Evolutionary conservation across 2,329 filamentous ascomycete genomes (phyloP), one percentile per base, ranked within the genome.

Genomic region (Aspergillus bombycis): DNA sequence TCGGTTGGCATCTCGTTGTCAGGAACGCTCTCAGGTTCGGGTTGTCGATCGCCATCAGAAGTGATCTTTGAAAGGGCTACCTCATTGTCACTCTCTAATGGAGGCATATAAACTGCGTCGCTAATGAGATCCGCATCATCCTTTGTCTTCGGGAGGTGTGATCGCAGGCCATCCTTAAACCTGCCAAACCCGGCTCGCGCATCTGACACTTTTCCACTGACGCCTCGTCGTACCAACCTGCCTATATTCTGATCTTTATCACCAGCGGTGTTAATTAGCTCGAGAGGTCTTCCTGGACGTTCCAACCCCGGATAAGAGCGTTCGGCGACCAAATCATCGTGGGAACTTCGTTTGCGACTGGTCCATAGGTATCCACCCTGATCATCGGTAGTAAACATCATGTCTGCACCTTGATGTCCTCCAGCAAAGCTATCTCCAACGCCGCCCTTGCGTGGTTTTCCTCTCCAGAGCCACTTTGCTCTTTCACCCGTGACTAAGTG

Each of bases 391-490:
- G 77, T 78, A 63, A 82, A 82, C 60, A 82, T 75, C 72, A 79
- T 77, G 23, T 79, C 79, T 16, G 76, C 72, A 61, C 79, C 76
- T 12, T 70, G 72, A n/a, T 71, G 71, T 16, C 70, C 71, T 43
- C 70, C 69, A 10, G 68, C 67, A 55, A 77, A 75, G 6, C 70
- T 68, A 63, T 78, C 70, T 32, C 70, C 74, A 19, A 72, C 53
- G 19, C 69, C 72, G 58, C 72, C 85, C 73, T 94, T 93, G 65
- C 90, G 88, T 43, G 92, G 86, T 76, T 97, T 98, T 19, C 94
- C 95, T 65, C 92, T 86, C 95, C 95, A 99, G 2, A 99, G 84
- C 93, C 94, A 98, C 76, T 96, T 97, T 19, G 92, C 85, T 61
- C 91, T 87, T 74, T 95, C 92, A 38, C 95, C 94, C 65, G 89